Evolutionary conservation across 352 stramenopile species (phyloP), one percentile per base, ranked within the genome.

Genomic region (Globisporangium uncinulatum): DNA sequence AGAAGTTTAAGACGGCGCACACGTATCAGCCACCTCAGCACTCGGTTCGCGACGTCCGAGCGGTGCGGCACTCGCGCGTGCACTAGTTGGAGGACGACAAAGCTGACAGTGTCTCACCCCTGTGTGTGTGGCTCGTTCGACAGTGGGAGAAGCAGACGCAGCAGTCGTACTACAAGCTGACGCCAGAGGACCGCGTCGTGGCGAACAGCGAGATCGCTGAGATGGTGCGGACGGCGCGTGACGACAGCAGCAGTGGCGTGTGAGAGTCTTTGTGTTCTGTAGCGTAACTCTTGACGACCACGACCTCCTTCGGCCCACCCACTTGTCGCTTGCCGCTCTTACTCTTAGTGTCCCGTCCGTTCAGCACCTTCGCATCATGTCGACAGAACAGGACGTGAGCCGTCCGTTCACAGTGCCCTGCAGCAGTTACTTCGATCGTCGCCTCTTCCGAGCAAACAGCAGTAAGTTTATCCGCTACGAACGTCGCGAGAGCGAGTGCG

Each of bases 11-110:
- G 65, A 7, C 54, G 31, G 67, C 63, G 4, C 80, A 91, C 56
- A 88, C 76, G 44, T 93, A 91, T 57, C 80, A 93, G 51, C 83
- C 83, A 17, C 75, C 71, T n/a, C 71, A 86, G 24, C 83, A 93
- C 61, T 89, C 83, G 6, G 72, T 93, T 43, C 77, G 83, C 13
- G 77, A 90, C 52, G 80, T 93, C 10, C 78, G 74, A 51, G 65
- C 74, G 77, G 83, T 91, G 59, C 44, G 73, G 59, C 6, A 20
- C 11, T 15, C 11, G 24, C 19, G 2, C 7, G 5, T 54, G 17
- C 19, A 19, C 7, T 29, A 15, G 14, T 9, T 7, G 8, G 31
- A 2, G 31, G 32, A 24, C 6, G 20, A 19, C 20, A 29, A 21
- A 10, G 46, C 9, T 48, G 13, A 56, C 7, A 13, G 24, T 51